Percentiles rank a stretch among this genome's conserved stretches.
Evolutionary conservation across 805 yeast species (phyloP).

Genomic region (Candida sakaeoensis): DNA sequence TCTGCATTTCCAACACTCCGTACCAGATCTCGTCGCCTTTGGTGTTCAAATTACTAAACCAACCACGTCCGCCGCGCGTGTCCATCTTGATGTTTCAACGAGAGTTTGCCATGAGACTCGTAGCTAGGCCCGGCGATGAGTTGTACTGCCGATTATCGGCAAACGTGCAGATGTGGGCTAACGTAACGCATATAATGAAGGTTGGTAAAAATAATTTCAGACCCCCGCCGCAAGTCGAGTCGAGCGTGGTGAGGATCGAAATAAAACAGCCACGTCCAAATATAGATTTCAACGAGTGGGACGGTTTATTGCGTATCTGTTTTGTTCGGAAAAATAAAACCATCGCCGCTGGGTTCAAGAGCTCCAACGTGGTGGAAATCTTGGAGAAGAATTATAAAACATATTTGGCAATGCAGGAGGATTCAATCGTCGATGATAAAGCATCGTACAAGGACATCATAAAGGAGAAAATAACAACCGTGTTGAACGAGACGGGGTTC

Average conservation of each 20-base stretch:
- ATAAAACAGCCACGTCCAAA: slow-evolving; percentile 92
- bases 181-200: slow-evolving; percentile 96
- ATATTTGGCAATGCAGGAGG: slow-evolving; percentile 54
- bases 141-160: slow-evolving; percentile 91
- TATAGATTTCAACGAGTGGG: slow-evolving; percentile 94
- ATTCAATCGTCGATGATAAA: slow-evolving; percentile 39
- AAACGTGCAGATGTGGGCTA: slow-evolving; percentile 99
- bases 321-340: slow-evolving; percentile 94
- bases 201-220: slow-evolving; percentile 95
- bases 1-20: slow-evolving; percentile 96
- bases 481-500: slow-evolving; percentile 73
- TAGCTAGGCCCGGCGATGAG: slow-evolving; percentile 96
- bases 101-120: slow-evolving; percentile 88
- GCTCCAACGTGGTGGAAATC: slow-evolving; percentile 71
- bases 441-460: slow-evolving; percentile 47
- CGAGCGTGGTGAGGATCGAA: slow-evolving; percentile 91
- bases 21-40: slow-evolving; percentile 96
- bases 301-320: slow-evolving; percentile 85
- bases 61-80: slow-evolving; percentile 91
- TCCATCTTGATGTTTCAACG: slow-evolving; percentile 96
- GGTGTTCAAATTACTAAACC: slow-evolving; percentile 86
- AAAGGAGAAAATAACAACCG: slow-evolving; percentile 67
- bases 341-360: slow-evolving; percentile 87
- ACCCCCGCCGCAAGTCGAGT: slow-evolving; percentile 98
- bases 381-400: slow-evolving; percentile 86